These are phyloP conservation scores for Xenosphaeropsis pyriputrescens DNA, from an alignment of 2,329 filamentous ascomycete genomes.

Conservation along the genomic window DNA sequence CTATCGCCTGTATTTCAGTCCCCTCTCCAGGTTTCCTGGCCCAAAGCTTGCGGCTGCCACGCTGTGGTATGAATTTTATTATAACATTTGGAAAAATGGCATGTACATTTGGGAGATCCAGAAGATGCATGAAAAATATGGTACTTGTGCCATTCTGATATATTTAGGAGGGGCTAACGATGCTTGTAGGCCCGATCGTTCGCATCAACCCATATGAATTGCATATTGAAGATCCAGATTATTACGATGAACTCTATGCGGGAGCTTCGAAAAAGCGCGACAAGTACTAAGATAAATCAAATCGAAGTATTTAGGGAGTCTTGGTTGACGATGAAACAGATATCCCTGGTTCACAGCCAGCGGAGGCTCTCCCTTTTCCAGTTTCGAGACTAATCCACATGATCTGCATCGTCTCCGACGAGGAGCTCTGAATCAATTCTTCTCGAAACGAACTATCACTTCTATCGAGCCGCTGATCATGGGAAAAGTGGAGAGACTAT, in stretches of 20 bases:
- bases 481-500: conserved; percentile 4
- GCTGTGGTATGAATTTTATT: neutral
- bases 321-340: no score
- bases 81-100: neutral
- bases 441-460: conserved; percentile 6
- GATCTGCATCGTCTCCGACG: conserved; percentile 8
- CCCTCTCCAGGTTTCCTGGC: conserved; percentile 11
- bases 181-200: conserved; percentile 1
- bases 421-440: conserved; percentile 8
- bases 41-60: conserved; percentile 4
- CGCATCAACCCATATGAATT: conserved; percentile 1
- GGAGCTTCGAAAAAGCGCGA: neutral
- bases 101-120: neutral
- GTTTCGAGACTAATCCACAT: conserved; percentile 7
- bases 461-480: conserved; percentile 7
- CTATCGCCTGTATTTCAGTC: conserved; percentile 12
- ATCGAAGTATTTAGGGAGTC: no score
- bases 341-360: neutral
- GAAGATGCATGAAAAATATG: conserved; percentile 1
- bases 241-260: neutral
- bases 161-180: no score
- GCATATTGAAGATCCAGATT: neutral
- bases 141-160: neutral
- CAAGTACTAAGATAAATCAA: neutral
- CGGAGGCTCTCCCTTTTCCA: conserved; percentile 1